Conservation (phyloP, 768 basidiomycete species). For the Pleurotus giganteus region DNA sequence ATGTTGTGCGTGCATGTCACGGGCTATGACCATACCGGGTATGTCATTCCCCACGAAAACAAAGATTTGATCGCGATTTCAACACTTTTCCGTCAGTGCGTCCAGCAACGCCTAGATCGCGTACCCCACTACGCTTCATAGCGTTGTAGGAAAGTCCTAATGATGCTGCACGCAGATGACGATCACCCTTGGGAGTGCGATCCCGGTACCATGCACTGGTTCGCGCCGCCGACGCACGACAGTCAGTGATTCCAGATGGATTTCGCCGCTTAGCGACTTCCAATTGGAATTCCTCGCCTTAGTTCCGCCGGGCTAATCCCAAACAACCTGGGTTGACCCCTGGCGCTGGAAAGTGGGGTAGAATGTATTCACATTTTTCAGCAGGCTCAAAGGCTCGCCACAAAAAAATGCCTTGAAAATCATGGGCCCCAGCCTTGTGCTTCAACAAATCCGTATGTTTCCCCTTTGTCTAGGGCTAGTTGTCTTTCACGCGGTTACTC, state of each 20-base stretch:
- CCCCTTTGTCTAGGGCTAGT: not conserved
- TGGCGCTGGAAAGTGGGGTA: conserved; percentile 12
- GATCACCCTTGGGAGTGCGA: too few relatives aligned
- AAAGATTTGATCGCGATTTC: conserved; percentile 6
- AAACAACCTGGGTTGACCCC: conserved; percentile 10
- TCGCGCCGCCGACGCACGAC: too few relatives aligned
- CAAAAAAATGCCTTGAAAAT: not conserved
- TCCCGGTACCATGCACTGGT: too few relatives aligned
- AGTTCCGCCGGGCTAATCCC: conserved; percentile 18
- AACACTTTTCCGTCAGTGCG: not conserved
- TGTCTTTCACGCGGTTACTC: conserved; percentile 2
- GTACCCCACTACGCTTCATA: too few relatives aligned
- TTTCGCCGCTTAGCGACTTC: conserved; percentile 8
- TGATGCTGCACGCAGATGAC: too few relatives aligned
- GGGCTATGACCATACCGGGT: conserved; percentile 1
- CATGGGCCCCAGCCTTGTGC: not conserved
- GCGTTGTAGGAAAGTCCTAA: too few relatives aligned
- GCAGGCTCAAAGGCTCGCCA: not conserved
- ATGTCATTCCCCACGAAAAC: conserved; percentile 1
- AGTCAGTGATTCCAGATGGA: not conserved
- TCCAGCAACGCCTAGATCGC: too few relatives aligned
- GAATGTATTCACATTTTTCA: not conserved
- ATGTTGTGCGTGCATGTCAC: not conserved
- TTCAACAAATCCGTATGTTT: too few relatives aligned
- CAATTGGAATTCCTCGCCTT: conserved; percentile 2